Base-by-base conservation (phyloP, 2,329 filamentous ascomycete species). In the Pyrenophora seminiperda region DNA sequence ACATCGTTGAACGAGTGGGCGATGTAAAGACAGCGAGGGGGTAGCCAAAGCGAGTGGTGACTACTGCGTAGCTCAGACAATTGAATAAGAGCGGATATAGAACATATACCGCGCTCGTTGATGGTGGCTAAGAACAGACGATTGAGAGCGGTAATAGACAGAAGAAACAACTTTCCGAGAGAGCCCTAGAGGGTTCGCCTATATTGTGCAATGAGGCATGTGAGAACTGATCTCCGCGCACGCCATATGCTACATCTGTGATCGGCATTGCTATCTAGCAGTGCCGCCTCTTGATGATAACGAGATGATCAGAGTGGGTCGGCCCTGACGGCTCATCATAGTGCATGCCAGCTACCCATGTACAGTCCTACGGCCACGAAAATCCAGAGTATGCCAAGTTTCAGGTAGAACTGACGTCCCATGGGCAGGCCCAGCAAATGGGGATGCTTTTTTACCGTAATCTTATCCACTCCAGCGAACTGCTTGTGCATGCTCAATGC, bases 1-100 rank as follows among this genome's bases (percentile, higher is more conserved):
- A 54, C 65, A 71, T 70, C 40, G 19, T 63, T 53, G 36, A 64
- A 47, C 20, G 49, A 60, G 44, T 47, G 57, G 47, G 38, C 30
- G 48, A 49, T 40, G 24, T 17, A 36, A 53, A 42, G 40, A 18
- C 38, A 38, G 49, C 18, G 41, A 40, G 27, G 17, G 41, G 38
- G 46, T 24, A 58, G 56, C 50, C 53, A 58, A 51, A 64, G 57
- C 45, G 65, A 68, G 50, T 59, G 62, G 51, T 62, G 61, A 55
- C 53, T 58, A 34, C 56, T 36, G 49, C 40, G 27, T 33, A 31
- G 18, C 24, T 44, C 27, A 24, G 50, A 44, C 33, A 18, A 50
- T 19, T 17, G 41, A 36, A n/a, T 38, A 22, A 33, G 39, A 41
- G 37, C 34, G 27, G 32, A 41, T 31, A 50, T 18, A 40, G 47